Percentiles rank a stretch among this genome's conserved stretches.
These are phyloP conservation scores for Echeveria elegans DNA, from an alignment of 164 flowering plant genomes.

Conservation along the genomic window DNA sequence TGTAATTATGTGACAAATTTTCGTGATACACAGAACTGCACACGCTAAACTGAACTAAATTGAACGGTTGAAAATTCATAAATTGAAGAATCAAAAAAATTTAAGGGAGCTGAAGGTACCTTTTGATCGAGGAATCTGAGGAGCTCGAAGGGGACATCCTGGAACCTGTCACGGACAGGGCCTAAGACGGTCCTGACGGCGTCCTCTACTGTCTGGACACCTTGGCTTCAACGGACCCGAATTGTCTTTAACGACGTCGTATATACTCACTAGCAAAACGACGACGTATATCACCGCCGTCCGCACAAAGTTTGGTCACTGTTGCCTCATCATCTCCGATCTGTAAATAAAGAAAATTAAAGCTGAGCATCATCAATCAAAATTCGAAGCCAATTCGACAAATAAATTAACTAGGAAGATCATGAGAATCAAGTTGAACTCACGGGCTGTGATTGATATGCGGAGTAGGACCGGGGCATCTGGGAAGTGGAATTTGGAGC, in stretches of 20 bases:
- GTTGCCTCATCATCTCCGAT: conserved; percentile 12
- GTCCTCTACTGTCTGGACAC: conserved; percentile 62
- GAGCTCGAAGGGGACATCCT: conserved; percentile 53
- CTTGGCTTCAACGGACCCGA: conserved; percentile 65
- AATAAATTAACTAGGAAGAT: background rate
- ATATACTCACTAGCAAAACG: conserved; percentile 33
- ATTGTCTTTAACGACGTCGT: conserved; percentile 61
- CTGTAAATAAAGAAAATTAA: background rate
- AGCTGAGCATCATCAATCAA: background rate
- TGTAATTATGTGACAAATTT: too few species aligned
- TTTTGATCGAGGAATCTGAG: conserved; percentile 66
- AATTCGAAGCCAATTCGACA: background rate
- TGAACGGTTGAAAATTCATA: too few species aligned
- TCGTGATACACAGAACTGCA: too few species aligned
- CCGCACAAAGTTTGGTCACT: conserved; percentile 38
- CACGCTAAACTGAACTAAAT: too few species aligned
- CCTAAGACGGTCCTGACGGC: conserved; percentile 58
- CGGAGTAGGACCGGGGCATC: background rate
- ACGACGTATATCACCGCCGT: conserved; percentile 34
- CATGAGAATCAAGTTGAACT: background rate
- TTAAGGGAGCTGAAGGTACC: conserved; percentile 26
- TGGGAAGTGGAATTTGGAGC: background rate
- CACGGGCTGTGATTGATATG: background rate
- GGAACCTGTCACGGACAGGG: conserved; percentile 60
- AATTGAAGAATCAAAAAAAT: too few species aligned